These are phyloP conservation scores for Polytrichum commune DNA, from an alignment of 225 moss, liverwort and hornwort species.

Conservation along the genomic window DNA sequence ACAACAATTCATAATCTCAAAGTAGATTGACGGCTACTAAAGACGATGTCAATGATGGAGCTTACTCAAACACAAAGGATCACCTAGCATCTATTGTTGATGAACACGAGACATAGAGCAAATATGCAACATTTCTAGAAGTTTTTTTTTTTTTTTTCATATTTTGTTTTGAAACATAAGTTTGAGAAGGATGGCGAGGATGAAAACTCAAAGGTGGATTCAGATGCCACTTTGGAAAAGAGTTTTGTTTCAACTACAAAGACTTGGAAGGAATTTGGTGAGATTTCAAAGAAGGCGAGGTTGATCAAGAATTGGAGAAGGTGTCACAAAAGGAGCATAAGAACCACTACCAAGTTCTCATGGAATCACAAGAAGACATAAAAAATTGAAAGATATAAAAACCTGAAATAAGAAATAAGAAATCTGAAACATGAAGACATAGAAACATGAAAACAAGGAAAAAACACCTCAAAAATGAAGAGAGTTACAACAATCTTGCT, in stretches of 20 bases:
- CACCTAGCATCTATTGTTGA: slow-evolving; percentile 14
- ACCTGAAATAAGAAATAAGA: no score
- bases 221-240: slow-evolving; percentile 7
- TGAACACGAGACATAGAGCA: slow-evolving; percentile 8
- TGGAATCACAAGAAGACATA: background rate
- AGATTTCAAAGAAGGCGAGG: slow-evolving; percentile 8
- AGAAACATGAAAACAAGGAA: no score
- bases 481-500: no score
- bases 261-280: slow-evolving; percentile 11
- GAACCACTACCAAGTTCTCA: slow-evolving; percentile 4
- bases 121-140: slow-evolving; percentile 21
- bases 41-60: slow-evolving; percentile 1
- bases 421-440: no score
- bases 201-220: slow-evolving; percentile 11
- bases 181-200: slow-evolving; percentile 11
- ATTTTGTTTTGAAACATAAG: slow-evolving; percentile 18
- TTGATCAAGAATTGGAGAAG: slow-evolving; percentile 6
- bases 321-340: slow-evolving; percentile 10
- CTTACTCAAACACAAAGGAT: slow-evolving; percentile 8
- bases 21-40: slow-evolving; percentile 9
- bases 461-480: no score
- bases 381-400: no score
- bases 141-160: slow-evolving; percentile 16
- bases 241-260: background rate
- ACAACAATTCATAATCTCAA: slow-evolving; percentile 8